Conservation (phyloP, 164 flowering plant species). For the Litsea cubeba region DNA sequence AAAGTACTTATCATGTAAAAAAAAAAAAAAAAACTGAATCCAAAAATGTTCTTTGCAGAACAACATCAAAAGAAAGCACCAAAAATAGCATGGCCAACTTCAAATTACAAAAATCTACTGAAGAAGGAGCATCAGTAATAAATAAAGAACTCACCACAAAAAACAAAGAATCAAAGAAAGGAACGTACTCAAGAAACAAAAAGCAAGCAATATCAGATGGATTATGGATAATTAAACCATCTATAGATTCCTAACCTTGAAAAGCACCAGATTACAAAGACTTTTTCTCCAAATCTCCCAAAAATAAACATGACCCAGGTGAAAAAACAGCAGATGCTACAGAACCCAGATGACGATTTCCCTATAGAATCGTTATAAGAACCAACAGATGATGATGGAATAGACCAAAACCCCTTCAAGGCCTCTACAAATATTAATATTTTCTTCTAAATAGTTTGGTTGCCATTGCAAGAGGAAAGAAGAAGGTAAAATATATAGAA, state of each 20-base stretch:
- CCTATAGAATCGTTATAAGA: neutral
- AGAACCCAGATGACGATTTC: constrained; percentile 1
- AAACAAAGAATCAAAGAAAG: neutral
- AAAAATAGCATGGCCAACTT: neutral
- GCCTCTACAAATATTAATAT: neutral
- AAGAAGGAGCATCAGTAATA: neutral
- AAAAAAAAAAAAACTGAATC: neutral
- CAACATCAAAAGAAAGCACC: neutral
- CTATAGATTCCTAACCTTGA: constrained; percentile 1
- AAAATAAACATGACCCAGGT: constrained; percentile 2
- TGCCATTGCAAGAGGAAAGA: neutral
- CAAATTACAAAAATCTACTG: neutral
- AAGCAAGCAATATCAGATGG: no score
- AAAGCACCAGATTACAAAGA: neutral
- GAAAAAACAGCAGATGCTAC: neutral
- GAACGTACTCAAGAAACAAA: neutral
- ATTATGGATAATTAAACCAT: neutral
- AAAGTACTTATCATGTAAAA: neutral
- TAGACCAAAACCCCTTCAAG: neutral
- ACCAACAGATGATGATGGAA: neutral
- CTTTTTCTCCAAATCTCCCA: neutral
- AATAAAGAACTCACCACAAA: neutral
- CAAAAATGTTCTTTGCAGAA: neutral
- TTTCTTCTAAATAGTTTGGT: neutral
- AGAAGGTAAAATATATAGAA: neutral